Base-by-base conservation (phyloP, 805 yeast genomes). In the Yamadazyma takamatsuzukensis region DNA sequence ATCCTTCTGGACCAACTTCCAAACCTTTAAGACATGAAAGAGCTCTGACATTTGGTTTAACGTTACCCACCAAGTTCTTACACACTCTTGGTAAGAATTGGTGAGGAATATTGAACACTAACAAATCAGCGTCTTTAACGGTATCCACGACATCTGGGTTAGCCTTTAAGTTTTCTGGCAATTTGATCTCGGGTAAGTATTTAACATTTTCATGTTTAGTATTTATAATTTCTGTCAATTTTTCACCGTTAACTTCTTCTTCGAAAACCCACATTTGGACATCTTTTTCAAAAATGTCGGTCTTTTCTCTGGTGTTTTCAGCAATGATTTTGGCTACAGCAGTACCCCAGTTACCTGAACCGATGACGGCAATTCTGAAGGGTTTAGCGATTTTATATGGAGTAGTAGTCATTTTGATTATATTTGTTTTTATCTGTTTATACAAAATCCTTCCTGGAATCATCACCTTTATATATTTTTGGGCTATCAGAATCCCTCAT, bases 331-430 rank as follows among this genome's bases (percentile, higher is more conserved):
- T 90, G 42, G 97, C 97, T 34, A 93, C 88, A 13, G 97, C 90
- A 23, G 96, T 87, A 44, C 98, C 98, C 86, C 98, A 90, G 65
- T 90, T 90, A 56, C 97, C 98, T 18, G 97, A 88, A 25, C 98
- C 98, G 44, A 93, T 80, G 34, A 88, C 86, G 25, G 88, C 47
- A 14, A 66, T 52, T 42, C 51, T 60, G 48, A 66, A 64, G 14
- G 69, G 69, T 19, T 41, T 48, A 21, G 44, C 56, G 34, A 64
- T 49, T 25, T 47, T 48, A 40, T 58, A 59, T 33, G 68, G 61
- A 24, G 51, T 41, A 25, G 54, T 32, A 32, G 51, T 41, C 37
- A 32, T 40, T n/a, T n/a, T n/a, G n/a, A n/a, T n/a, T n/a, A n/a
- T n/a, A n/a, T n/a, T n/a, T n/a, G n/a, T n/a, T n/a, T n/a, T n/a